These are phyloP conservation scores for Lachnellula willkommii DNA, from an alignment of 2,329 filamentous ascomycete species.

Conservation along the genomic window DNA sequence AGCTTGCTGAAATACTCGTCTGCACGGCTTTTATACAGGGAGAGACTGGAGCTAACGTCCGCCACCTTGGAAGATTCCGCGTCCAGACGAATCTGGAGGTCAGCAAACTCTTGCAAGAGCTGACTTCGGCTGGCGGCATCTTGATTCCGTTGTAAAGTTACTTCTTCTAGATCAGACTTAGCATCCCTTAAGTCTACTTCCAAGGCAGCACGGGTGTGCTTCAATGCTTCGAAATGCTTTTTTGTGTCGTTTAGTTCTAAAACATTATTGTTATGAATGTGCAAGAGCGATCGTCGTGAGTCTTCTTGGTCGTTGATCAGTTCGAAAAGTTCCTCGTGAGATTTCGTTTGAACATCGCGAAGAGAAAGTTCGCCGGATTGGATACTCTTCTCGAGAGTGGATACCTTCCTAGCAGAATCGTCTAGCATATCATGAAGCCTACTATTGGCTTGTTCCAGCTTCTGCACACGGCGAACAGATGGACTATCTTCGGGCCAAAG, in stretches of 20 bases:
- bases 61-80: slow-evolving; percentile 78
- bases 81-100: slow-evolving; percentile 88
- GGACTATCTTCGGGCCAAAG: slow-evolving; percentile 68
- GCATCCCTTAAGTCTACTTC: slow-evolving; percentile 86
- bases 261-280: slow-evolving; percentile 79
- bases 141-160: slow-evolving; percentile 73
- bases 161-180: slow-evolving; percentile 76
- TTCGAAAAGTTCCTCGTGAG: slow-evolving; percentile 89
- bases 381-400: slow-evolving; percentile 78
- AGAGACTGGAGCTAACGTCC: slow-evolving; percentile 78
- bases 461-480: slow-evolving; percentile 74
- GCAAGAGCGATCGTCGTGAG: slow-evolving; percentile 72
- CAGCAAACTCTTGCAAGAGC: slow-evolving; percentile 84
- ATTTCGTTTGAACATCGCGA: slow-evolving; percentile 86
- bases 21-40: slow-evolving; percentile 83
- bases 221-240: slow-evolving; percentile 78
- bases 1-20: slow-evolving; percentile 97
- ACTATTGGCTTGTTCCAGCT: slow-evolving; percentile 87
- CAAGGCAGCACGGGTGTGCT: slow-evolving; percentile 69
- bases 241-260: slow-evolving; percentile 83
- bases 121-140: slow-evolving; percentile 84
- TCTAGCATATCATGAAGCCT: slow-evolving; percentile 91
- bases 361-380: slow-evolving; percentile 82
- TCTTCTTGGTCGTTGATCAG: slow-evolving; percentile 91
- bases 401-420: slow-evolving; percentile 88